Evolutionary conservation across 2,329 filamentous ascomycete genomes (phyloP).

Genomic region (Xenosphaeropsis pyriputrescens): DNA sequence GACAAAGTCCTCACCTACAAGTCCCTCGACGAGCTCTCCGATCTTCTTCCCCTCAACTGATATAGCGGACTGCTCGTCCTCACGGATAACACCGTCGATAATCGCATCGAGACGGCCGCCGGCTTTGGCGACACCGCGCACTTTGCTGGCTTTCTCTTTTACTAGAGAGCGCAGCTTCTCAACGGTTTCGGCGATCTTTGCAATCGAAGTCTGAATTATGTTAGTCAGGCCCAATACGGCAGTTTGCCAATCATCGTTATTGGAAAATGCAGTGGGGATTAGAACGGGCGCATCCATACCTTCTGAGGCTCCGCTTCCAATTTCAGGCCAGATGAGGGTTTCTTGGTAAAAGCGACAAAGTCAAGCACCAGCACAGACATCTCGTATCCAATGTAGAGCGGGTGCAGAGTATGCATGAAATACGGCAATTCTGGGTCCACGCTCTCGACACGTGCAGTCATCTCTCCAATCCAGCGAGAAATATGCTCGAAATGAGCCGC

Average conservation of each 20-base stretch:
- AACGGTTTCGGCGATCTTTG: too few species aligned
- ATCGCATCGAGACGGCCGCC: too few species aligned
- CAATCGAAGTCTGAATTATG: too few species aligned
- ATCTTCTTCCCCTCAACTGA: constrained; percentile 2
- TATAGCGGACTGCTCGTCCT: background rate
- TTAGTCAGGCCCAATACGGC: background rate
- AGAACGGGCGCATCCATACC: background rate
- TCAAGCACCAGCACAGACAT: constrained; percentile 7
- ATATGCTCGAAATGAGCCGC: constrained; percentile 5
- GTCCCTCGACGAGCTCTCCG: constrained; percentile 7
- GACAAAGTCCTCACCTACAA: constrained; percentile 14
- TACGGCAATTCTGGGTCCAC: constrained; percentile 5
- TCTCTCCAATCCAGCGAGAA: background rate
- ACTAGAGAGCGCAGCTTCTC: too few species aligned
- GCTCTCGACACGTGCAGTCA: constrained; percentile 1
- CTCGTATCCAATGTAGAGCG: constrained; percentile 15
- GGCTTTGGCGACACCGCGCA: too few species aligned
- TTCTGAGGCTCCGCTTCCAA: background rate
- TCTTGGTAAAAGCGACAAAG: background rate
- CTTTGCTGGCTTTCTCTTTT: too few species aligned
- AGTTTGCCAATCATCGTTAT: background rate
- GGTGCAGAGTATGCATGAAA: constrained; percentile 12
- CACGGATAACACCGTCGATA: too few species aligned
- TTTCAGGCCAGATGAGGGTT: background rate
- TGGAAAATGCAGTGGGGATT: background rate